phyloP scores from a whole-genome alignment of 2,329 filamentous ascomycete species.

The Xylaria polymorpha region DNA sequence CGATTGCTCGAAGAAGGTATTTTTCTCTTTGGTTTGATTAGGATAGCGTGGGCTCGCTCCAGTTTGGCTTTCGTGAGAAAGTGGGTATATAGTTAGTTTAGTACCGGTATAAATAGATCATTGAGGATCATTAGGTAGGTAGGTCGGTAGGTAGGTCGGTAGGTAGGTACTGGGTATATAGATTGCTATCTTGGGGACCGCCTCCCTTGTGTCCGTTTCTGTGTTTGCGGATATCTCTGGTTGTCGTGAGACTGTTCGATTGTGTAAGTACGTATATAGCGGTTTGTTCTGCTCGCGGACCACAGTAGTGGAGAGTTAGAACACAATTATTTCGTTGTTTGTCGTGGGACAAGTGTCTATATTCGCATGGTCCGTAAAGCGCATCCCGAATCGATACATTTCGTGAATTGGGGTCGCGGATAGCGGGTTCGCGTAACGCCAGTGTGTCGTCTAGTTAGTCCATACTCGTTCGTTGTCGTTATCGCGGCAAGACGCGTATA shows the following conservation, averaged over 20 bases:
- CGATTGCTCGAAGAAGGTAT: slow-evolving; percentile 39
- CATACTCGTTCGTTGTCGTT: slow-evolving; percentile 1
- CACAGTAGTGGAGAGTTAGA: slow-evolving; percentile 10
- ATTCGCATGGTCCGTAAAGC: slow-evolving; percentile 17
- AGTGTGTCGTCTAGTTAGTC: neutral
- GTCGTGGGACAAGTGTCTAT: slow-evolving; percentile 40
- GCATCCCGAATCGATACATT: slow-evolving; percentile 17
- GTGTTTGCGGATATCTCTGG: slow-evolving; percentile 22
- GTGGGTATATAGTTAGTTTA: slow-evolving; percentile 25
- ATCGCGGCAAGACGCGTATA: slow-evolving; percentile 1
- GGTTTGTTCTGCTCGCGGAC: slow-evolving; percentile 23
- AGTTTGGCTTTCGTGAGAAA: slow-evolving; percentile 40
- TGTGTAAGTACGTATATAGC: slow-evolving; percentile 34
- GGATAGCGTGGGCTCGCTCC: slow-evolving; percentile 31
- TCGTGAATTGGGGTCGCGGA: slow-evolving; percentile 22
- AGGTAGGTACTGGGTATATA: neutral
- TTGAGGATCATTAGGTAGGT: slow-evolving; percentile 19
- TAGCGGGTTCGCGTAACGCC: neutral
- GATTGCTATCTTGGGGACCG: neutral
- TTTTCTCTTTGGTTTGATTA: slow-evolving; percentile 32
- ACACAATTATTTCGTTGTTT: slow-evolving; percentile 33
- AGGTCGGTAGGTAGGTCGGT: neutral
- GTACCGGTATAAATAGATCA: slow-evolving; percentile 15
- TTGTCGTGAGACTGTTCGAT: slow-evolving; percentile 40
- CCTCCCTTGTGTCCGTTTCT: neutral